These are phyloP conservation scores for Chlorella sp. DNA, from an alignment of 139 green algal genomes.

Conservation along the genomic window DNA sequence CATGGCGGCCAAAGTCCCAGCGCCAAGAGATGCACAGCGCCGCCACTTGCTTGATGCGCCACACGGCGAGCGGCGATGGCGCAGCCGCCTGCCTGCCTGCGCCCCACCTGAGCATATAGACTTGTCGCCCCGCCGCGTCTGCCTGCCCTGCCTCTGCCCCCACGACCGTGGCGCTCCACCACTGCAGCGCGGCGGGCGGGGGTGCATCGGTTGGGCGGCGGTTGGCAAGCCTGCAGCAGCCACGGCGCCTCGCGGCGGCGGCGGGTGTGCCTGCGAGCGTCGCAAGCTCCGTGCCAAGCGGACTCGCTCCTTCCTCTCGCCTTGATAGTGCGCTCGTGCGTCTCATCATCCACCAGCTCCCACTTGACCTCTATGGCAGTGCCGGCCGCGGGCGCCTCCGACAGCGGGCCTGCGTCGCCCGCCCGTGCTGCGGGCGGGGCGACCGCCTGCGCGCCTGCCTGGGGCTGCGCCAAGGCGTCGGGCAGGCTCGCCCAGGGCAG, in stretches of 20 bases:
- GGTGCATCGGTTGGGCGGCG: background rate
- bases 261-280: no score
- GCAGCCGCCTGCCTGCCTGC: background rate
- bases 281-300: background rate
- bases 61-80: background rate
- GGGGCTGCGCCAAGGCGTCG: no score
- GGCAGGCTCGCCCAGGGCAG: no score
- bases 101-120: conserved; percentile 4
- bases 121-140: conserved; percentile 12
- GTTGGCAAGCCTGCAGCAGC: no score
- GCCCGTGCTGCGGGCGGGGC: no score
- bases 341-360: background rate
- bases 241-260: background rate
- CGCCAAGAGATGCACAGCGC: background rate
- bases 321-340: background rate
- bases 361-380: no score
- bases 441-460: no score
- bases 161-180: conserved; percentile 9
- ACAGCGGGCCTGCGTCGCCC: no score
- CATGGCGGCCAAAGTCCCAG: background rate
- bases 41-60: background rate
- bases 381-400: no score
- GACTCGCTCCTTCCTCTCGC: background rate
- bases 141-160: background rate
- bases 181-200: background rate